Evolutionary conservation across 371 early-diverging fungal species (phyloP), one percentile per base, ranked within the genome.

Genomic region (Blakeslea trispora): DNA sequence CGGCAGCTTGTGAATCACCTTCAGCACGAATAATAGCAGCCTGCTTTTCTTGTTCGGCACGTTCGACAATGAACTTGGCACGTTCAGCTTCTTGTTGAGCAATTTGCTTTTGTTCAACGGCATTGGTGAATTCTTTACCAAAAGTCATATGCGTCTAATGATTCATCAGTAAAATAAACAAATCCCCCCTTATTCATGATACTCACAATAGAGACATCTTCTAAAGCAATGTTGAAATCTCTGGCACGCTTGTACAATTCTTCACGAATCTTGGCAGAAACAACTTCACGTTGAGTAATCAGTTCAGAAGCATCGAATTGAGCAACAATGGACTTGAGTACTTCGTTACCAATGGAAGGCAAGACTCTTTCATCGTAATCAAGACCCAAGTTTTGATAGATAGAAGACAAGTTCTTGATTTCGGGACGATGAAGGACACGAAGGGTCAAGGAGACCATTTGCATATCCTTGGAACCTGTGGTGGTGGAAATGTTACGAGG

Each of bases 271-370:
- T 90, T 87, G 48, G 90, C 86, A 18, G 98, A 98, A 3, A 94
- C 97, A 53, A 93, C 82, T 69, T 98, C 98, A 72, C 99, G 90
- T 84, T 98, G 99, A 15, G 99, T 98, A 68, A 98, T 98, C 49
- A 98, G 82, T 74, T 98, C 97, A 55, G 88, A 82, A 51, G 98
- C 97, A 74, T 98, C 96, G 71, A 96, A 99, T 81, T 98, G 99
- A 23, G 99, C 99, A n/a, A 99, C 98, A 51, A 96, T 89, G 55
- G 94, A 81, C 86, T 99, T 99, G 64, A 98, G 83, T 28, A 99
- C 98, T 80, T 99, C 99, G 81, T 99, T 99, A 70, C 97, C 98
- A 69, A 99, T 98, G 53, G 93, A 92, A 31, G 98, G 98, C 61
- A 99, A 81, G 19, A 98, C 98, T 61, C 98, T 82, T 74, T 99